These are phyloP conservation scores for Suhomyces tanzawaensis DNA, from an alignment of 805 yeast genomes.

Conservation along the genomic window DNA sequence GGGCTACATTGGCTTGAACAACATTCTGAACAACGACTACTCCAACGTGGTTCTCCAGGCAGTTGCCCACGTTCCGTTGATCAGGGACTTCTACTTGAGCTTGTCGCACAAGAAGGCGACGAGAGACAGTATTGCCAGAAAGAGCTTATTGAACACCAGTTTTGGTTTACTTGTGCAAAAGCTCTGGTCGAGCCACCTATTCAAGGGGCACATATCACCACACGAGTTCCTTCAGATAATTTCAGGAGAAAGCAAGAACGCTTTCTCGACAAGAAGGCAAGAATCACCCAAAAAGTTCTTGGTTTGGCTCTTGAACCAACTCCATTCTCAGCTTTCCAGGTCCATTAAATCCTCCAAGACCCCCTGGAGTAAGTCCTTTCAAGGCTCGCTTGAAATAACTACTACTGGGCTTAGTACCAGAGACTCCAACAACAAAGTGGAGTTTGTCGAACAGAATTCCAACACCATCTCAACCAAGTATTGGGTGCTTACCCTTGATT, in stretches of 20 bases:
- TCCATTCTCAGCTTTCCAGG: constrained; percentile 31
- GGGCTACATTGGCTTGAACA: constrained; percentile 67
- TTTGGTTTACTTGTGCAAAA: constrained; percentile 51
- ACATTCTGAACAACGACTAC: constrained; percentile 50
- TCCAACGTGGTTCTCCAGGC: constrained; percentile 57
- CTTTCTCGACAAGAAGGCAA: constrained; percentile 37
- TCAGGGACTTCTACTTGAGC: constrained; percentile 38
- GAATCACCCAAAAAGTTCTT: constrained; percentile 54
- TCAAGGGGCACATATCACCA: constrained; percentile 63
- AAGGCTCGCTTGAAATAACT: constrained; percentile 48
- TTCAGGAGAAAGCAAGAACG: constrained; percentile 40
- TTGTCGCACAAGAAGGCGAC: constrained; percentile 21
- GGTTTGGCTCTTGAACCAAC: constrained; percentile 53
- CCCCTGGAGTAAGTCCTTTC: constrained; percentile 41
- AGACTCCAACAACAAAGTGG: constrained; percentile 19
- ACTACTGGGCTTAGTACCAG: constrained; percentile 13
- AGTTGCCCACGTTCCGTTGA: constrained; percentile 49
- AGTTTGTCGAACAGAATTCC: constrained; percentile 17
- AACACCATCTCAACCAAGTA: constrained; percentile 26
- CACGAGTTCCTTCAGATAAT: constrained; percentile 59
- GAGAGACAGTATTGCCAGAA: constrained; percentile 9
- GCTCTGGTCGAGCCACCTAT: constrained; percentile 61
- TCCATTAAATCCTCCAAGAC: constrained; percentile 14
- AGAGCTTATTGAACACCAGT: constrained; percentile 34
- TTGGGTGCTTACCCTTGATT: constrained; percentile 55